These are phyloP conservation scores for Tricholoma matsutake DNA, from an alignment of 768 basidiomycete genomes.

Conservation along the genomic window DNA sequence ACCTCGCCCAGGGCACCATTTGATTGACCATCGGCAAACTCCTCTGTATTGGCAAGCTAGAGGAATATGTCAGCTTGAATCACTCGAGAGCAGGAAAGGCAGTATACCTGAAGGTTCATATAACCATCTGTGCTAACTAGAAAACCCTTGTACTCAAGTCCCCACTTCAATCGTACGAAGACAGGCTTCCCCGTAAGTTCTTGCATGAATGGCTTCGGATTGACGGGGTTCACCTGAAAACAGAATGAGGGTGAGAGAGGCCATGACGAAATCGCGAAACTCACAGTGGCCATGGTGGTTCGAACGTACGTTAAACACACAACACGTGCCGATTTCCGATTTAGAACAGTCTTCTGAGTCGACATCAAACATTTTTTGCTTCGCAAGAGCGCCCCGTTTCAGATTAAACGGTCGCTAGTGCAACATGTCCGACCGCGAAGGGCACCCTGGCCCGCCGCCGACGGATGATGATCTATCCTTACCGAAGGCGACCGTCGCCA, in stretches of 20 bases:
- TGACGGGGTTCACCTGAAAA: conserved; percentile 86
- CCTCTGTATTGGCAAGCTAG: conserved; percentile 98
- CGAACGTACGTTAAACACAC: conserved; percentile 36
- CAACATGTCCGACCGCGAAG: conserved; percentile 90
- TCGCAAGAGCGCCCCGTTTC: not conserved
- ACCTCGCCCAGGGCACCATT: conserved; percentile 98
- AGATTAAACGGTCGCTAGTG: conserved; percentile 1
- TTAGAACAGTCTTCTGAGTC: not conserved
- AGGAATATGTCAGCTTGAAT: not conserved
- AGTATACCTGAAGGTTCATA: conserved; percentile 97
- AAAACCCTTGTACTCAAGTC: conserved; percentile 98
- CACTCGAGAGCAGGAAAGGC: conserved; percentile 15
- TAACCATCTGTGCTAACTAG: conserved; percentile 98
- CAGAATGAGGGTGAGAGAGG: conserved; percentile 6
- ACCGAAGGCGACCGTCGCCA: conserved; percentile 96
- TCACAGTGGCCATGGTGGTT: conserved; percentile 61
- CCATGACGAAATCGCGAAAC: conserved; percentile 24
- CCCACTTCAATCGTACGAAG: conserved; percentile 96
- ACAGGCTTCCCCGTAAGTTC: conserved; percentile 98
- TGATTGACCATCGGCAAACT: conserved; percentile 93
- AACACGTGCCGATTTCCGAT: conserved; percentile 38
- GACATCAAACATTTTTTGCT: not conserved
- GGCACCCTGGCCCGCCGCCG: conserved; percentile 55
- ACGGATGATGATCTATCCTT: conserved; percentile 92
- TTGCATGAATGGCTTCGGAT: conserved; percentile 98